These are phyloP conservation scores for Clavulina sp. DNA, from an alignment of 768 basidiomycete genomes.

Conservation along the genomic window DNA sequence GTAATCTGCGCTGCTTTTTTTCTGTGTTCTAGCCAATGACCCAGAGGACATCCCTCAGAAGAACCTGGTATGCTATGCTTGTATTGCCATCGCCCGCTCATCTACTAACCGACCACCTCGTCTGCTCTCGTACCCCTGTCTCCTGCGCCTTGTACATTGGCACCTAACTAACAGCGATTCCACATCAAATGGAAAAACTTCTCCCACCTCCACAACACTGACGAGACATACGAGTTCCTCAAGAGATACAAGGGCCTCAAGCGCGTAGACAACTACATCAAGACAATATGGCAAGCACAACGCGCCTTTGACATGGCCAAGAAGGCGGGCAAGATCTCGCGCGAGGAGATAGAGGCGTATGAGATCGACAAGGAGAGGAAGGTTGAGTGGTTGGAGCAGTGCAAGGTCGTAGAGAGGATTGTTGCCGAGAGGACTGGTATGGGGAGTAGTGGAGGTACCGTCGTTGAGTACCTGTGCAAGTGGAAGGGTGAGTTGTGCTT, in stretches of 20 bases:
- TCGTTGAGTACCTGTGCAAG: conserved; percentile 86
- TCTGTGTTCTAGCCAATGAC: conserved; percentile 35
- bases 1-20: background rate
- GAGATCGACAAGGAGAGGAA: conserved; percentile 80
- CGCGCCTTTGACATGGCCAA: conserved; percentile 41
- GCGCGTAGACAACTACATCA: conserved; percentile 98
- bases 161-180: conserved; percentile 47
- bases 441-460: conserved; percentile 26
- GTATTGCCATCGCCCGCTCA: conserved; percentile 2
- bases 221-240: conserved; percentile 90
- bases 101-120: background rate
- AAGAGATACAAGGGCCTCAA: conserved; percentile 92
- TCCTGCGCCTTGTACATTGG: conserved; percentile 10
- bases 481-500: conserved; percentile 42
- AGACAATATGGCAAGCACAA: conserved; percentile 45
- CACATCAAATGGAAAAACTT: conserved; percentile 99
- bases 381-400: conserved; percentile 80
- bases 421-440: conserved; percentile 53
- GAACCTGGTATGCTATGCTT: conserved; percentile 47
- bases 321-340: conserved; percentile 44
- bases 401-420: conserved; percentile 81
- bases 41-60: conserved; percentile 68
- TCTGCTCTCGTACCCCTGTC: conserved; percentile 7
- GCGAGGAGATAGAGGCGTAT: conserved; percentile 80
- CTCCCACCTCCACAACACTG: conserved; percentile 98